phyloP scores from a whole-genome alignment of 2,329 filamentous ascomycete genomes.

The Pyricularia grisea region DNA sequence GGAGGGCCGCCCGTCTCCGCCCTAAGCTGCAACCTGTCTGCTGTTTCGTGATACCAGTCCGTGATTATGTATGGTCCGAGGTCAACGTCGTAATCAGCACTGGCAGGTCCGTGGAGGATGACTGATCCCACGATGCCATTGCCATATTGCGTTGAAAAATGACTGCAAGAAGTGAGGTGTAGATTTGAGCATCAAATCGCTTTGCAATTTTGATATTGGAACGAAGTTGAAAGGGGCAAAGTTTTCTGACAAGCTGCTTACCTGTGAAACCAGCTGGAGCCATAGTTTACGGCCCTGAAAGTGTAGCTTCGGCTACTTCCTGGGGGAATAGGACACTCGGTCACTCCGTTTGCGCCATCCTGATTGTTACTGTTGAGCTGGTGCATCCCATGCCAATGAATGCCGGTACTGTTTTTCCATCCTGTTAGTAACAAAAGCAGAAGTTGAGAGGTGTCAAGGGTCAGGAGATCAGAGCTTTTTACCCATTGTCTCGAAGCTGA shows the following conservation, averaged over 20 bases:
- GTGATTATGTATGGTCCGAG: constrained; percentile 37
- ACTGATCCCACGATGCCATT: constrained; percentile 43
- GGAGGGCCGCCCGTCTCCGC: constrained; percentile 15
- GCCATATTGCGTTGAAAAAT: constrained; percentile 29
- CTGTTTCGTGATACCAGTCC: constrained; percentile 33
- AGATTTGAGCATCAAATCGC: no score
- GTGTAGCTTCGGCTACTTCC: constrained; percentile 23
- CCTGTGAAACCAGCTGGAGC: constrained; percentile 34
- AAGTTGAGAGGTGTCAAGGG: not conserved
- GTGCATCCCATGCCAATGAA: constrained; percentile 41
- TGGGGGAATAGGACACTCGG: constrained; percentile 30
- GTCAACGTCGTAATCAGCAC: constrained; percentile 42
- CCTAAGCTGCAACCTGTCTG: constrained; percentile 14
- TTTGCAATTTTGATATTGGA: not conserved
- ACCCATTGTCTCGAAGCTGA: constrained; percentile 39
- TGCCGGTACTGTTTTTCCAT: constrained; percentile 23
- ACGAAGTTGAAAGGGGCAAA: not conserved
- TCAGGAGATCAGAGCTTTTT: not conserved
- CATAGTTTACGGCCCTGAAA: constrained; percentile 28
- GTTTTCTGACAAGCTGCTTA: not conserved
- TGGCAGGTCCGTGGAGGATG: constrained; percentile 37
- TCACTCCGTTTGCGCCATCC: constrained; percentile 35
- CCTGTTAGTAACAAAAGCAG: not conserved
- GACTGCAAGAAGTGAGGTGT: not conserved
- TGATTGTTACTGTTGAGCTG: constrained; percentile 33